A percentile compares a stretch with the other conserved stretches of the same genome.
phyloP scores from a whole-genome alignment of 179 eudicot genomes.

The Drosera spatulata region DNA sequence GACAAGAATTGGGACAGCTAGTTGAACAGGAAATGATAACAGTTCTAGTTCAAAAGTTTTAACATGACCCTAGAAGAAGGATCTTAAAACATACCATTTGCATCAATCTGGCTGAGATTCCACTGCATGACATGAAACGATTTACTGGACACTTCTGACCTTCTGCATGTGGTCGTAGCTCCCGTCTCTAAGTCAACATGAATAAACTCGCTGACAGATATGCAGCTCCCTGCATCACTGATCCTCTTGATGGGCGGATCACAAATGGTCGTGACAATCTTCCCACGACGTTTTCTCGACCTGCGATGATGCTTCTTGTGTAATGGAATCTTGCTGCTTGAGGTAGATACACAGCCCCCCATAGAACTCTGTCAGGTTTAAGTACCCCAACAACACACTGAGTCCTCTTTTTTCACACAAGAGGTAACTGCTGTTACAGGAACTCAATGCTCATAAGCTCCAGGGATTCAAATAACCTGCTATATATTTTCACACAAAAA shows the following conservation, averaged over 20 bases:
- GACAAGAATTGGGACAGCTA: too few species aligned
- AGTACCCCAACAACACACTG: neutral
- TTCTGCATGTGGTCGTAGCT: slow-evolving; percentile 30
- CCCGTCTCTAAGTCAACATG: slow-evolving; percentile 31
- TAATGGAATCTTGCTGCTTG: slow-evolving; percentile 20
- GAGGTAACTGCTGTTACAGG: neutral
- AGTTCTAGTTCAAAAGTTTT: too few species aligned
- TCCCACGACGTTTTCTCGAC: slow-evolving; percentile 18
- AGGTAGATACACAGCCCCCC: slow-evolving; percentile 35
- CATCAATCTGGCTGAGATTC: slow-evolving; percentile 34
- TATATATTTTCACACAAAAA: too few species aligned
- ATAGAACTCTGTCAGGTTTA: slow-evolving; percentile 2
- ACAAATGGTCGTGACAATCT: slow-evolving; percentile 9
- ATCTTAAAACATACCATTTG: slow-evolving; percentile 24
- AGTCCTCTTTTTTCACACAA: neutral
- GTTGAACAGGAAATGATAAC: too few species aligned
- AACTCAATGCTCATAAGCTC: neutral
- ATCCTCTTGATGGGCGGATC: slow-evolving; percentile 31
- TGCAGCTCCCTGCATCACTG: slow-evolving; percentile 29
- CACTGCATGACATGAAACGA: slow-evolving; percentile 36
- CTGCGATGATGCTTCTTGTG: slow-evolving; percentile 17
- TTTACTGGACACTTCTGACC: slow-evolving; percentile 41
- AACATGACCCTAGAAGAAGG: neutral
- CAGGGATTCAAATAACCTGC: neutral
- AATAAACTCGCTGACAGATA: slow-evolving; percentile 36